Conservation (phyloP, 805 yeast genomes). For the Candida caryicola region DNA sequence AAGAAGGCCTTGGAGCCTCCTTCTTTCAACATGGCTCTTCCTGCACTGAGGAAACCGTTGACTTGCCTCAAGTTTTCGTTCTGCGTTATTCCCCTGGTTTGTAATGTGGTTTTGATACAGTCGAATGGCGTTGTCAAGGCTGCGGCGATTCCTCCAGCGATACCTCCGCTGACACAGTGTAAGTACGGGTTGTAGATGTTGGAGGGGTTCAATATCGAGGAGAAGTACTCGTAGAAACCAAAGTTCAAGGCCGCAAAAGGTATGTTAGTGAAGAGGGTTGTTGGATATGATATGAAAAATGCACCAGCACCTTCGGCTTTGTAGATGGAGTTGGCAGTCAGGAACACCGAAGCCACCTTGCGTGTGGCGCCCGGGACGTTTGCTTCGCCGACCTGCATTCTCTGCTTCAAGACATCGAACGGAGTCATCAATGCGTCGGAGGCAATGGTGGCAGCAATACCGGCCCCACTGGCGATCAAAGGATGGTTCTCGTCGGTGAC, state of each 20-base stretch:
- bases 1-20: conserved; percentile 68
- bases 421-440: conserved; percentile 97
- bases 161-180: conserved; percentile 90
- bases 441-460: conserved; percentile 88
- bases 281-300: conserved; percentile 89
- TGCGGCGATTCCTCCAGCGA: conserved; percentile 94
- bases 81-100: conserved; percentile 65
- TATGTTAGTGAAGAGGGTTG: conserved; percentile 85
- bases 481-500: conserved; percentile 73
- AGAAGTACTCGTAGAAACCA: conserved; percentile 82
- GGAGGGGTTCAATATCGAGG: conserved; percentile 75
- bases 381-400: conserved; percentile 65
- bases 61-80: conserved; percentile 51
- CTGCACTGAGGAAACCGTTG: conserved; percentile 69
- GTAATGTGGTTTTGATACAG: conserved; percentile 87
- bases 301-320: conserved; percentile 68
- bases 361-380: not conserved
- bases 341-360: conserved; percentile 12
- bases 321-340: conserved; percentile 49
- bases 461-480: conserved; percentile 78
- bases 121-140: conserved; percentile 94
- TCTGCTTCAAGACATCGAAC: conserved; percentile 89
- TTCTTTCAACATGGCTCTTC: conserved; percentile 56
- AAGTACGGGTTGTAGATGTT: conserved; percentile 80
- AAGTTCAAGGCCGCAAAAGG: conserved; percentile 96